These are phyloP conservation scores for Dothistroma pini DNA, from an alignment of 2,329 filamentous ascomycete genomes.

Conservation along the genomic window DNA sequence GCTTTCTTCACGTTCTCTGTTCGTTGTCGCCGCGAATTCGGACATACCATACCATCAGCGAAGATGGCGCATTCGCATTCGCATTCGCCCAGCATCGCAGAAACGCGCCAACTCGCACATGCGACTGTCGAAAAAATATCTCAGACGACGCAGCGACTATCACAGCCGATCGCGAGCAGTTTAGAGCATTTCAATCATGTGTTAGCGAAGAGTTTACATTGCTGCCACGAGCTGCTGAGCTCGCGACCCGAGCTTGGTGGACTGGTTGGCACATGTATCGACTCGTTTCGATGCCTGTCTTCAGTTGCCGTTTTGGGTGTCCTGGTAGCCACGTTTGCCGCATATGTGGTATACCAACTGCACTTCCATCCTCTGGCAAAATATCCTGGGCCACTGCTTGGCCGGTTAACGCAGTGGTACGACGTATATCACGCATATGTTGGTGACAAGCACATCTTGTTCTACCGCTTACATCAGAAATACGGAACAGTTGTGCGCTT, in stretches of 20 bases:
- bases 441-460: constrained; percentile 29
- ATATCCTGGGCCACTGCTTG: constrained; percentile 28
- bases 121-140: constrained; percentile 2
- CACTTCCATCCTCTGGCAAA: constrained; percentile 26
- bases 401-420: constrained; percentile 23
- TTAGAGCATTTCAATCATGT: constrained; percentile 1
- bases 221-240: not conserved
- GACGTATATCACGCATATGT: constrained; percentile 29
- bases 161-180: not conserved
- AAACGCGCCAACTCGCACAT: constrained; percentile 5
- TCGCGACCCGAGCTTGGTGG: constrained; percentile 2
- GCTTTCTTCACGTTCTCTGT: not conserved
- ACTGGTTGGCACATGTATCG: constrained; percentile 9
- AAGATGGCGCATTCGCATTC: no score
- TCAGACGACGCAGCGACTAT: not conserved
- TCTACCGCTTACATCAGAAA: constrained; percentile 24
- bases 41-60: not conserved
- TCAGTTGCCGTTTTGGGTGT: constrained; percentile 6
- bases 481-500: constrained; percentile 28
- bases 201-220: not conserved
- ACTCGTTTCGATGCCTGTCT: constrained; percentile 14
- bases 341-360: constrained; percentile 24
- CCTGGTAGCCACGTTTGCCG: constrained; percentile 10
- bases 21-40: not conserved
- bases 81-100: constrained; percentile 4